Evolutionary conservation across 2,329 filamentous ascomycete genomes (phyloP).

Genomic region (Neofusicoccum parvum): DNA sequence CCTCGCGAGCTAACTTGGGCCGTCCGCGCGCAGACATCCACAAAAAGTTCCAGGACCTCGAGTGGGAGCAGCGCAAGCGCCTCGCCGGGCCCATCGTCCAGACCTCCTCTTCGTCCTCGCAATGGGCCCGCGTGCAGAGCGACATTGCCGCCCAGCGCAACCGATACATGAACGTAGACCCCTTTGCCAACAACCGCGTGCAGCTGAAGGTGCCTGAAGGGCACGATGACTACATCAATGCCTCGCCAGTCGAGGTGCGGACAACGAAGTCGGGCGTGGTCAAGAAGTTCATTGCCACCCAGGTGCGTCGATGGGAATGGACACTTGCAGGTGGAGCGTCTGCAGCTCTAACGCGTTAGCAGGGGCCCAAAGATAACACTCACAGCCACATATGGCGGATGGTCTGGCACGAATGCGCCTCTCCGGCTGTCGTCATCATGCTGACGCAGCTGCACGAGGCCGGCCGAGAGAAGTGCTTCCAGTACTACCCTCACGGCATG

Average conservation of each 20-base stretch:
- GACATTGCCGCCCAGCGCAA: conserved; percentile 67
- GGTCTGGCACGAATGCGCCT: conserved; percentile 79
- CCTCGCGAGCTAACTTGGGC: conserved; percentile 8
- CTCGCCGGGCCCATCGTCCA: conserved; percentile 44
- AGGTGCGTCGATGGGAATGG: conserved; percentile 47
- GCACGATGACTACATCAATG: conserved; percentile 57
- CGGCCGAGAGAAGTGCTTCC: conserved; percentile 79
- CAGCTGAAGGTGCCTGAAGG: conserved; percentile 75
- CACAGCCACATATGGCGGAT: conserved; percentile 92
- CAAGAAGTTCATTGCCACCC: conserved; percentile 83
- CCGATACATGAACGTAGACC: conserved; percentile 86
- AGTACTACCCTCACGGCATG: conserved; percentile 71
- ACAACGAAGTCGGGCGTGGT: conserved; percentile 43
- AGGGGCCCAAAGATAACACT: conserved; percentile 77
- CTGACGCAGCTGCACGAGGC: conserved; percentile 85
- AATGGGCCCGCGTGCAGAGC: conserved; percentile 61
- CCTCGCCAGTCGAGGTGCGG: conserved; percentile 49
- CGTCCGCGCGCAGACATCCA: conserved; percentile 52
- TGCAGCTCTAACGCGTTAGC: conserved; percentile 19
- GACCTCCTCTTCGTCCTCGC: conserved; percentile 46
- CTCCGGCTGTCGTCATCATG: conserved; percentile 81
- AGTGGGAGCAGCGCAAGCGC: conserved; percentile 62
- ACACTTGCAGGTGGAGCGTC: not conserved
- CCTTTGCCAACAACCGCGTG: conserved; percentile 84
- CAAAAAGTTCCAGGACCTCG: conserved; percentile 62